Evolutionary conservation across 257 asterid genomes (phyloP).

Genomic region (Catharanthus roseus): DNA sequence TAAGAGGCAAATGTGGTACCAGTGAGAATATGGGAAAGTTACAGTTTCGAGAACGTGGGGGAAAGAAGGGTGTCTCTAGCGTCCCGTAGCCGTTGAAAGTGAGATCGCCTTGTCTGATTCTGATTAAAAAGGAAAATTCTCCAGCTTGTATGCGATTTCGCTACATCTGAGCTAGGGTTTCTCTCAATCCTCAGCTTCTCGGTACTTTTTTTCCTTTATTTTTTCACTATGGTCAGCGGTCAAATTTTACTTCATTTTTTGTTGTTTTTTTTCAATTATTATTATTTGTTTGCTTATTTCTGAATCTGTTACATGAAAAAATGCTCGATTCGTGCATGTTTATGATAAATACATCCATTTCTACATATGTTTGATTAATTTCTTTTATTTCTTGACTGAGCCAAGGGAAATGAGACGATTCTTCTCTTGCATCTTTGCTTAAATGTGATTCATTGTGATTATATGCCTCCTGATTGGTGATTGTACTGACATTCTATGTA

Average conservation of each 20-base stretch:
- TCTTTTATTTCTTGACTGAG: neutral
- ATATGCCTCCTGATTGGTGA: neutral
- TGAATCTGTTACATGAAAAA: neutral
- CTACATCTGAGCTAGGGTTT: slow-evolving; percentile 8
- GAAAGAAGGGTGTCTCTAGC: neutral
- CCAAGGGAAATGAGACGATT: neutral
- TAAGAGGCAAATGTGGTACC: too few relatives aligned
- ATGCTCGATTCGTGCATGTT: neutral
- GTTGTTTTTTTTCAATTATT: neutral
- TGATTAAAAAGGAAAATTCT: neutral
- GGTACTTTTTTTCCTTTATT: neutral
- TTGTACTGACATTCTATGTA: neutral
- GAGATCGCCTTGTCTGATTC: neutral
- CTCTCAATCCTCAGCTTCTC: neutral
- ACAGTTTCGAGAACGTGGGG: neutral
- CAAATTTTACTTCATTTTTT: neutral
- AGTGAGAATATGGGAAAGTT: neutral
- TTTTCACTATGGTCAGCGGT: neutral
- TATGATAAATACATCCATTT: neutral
- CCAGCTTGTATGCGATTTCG: neutral
- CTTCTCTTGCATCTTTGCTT: neutral
- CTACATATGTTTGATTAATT: neutral
- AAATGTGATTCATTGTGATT: neutral
- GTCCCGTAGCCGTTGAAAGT: neutral
- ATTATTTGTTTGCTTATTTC: neutral